Evolutionary conservation across 768 basidiomycete species (phyloP).

Genomic region (Leccinum pellstonianum): DNA sequence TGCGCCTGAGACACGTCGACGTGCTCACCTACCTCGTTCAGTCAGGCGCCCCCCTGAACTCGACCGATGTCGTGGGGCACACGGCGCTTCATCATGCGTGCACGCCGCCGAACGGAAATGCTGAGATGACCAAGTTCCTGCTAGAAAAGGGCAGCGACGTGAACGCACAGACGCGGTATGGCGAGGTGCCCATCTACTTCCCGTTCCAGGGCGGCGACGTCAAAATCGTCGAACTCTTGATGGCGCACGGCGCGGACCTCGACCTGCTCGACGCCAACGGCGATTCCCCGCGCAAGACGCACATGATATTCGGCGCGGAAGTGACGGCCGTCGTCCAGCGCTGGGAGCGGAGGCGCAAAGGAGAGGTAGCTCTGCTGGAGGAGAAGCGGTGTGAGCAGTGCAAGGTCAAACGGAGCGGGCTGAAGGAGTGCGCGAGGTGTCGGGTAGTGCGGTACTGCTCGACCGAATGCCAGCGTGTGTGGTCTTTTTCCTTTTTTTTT

Average conservation of each 20-base stretch:
- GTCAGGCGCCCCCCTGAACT: constrained; percentile 39
- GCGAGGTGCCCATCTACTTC: constrained; percentile 41
- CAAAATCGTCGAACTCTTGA: constrained; percentile 40
- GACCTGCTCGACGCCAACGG: constrained; percentile 42
- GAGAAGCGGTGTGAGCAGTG: constrained; percentile 46
- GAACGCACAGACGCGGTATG: constrained; percentile 49
- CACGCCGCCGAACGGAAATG: constrained; percentile 24
- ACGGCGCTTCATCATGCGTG: constrained; percentile 51
- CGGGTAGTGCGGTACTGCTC: constrained; percentile 52
- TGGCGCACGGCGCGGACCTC: constrained; percentile 50
- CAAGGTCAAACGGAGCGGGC: constrained; percentile 23
- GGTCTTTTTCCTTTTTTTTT: neutral
- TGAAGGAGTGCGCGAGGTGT: constrained; percentile 47
- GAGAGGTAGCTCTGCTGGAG: constrained; percentile 41
- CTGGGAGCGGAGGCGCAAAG: constrained; percentile 48
- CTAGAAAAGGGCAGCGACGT: constrained; percentile 48
- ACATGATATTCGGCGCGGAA: constrained; percentile 39
- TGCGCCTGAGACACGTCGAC: constrained; percentile 30
- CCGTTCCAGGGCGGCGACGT: constrained; percentile 36
- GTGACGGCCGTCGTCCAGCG: constrained; percentile 44
- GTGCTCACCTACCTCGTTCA: constrained; percentile 43
- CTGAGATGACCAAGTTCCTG: constrained; percentile 38
- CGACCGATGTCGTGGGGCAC: constrained; percentile 46
- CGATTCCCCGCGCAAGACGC: constrained; percentile 31
- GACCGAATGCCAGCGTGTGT: constrained; percentile 52